phyloP scores from a whole-genome alignment of 1,284 basidiomycete species.

The Chiua sp. region DNA sequence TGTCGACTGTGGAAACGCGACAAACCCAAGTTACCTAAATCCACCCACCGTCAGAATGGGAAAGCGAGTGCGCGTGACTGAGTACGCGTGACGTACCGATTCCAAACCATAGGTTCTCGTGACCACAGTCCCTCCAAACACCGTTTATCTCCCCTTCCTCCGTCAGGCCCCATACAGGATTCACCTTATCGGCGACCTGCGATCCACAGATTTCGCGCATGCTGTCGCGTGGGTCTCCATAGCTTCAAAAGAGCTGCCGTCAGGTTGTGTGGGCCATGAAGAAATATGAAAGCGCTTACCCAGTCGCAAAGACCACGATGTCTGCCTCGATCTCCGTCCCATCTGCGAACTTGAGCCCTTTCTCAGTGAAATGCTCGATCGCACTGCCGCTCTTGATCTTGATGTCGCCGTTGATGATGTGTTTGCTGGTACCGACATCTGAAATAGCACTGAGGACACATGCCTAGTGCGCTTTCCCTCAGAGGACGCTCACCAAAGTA shows the following conservation, averaged over 20 bases:
- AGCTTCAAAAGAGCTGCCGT: conserved; percentile 21
- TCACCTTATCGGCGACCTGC: conserved; percentile 43
- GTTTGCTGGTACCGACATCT: conserved; percentile 45
- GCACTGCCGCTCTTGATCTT: conserved; percentile 47
- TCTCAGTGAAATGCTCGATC: conserved; percentile 42
- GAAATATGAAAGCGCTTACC: conserved; percentile 27
- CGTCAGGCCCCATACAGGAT: conserved; percentile 49
- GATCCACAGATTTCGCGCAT: conserved; percentile 44
- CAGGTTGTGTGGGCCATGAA: too few relatives aligned
- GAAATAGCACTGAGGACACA: neutral
- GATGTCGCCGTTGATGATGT: conserved; percentile 50
- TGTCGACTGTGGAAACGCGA: conserved; percentile 42
- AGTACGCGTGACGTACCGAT: conserved; percentile 27
- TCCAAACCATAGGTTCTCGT: conserved; percentile 42
- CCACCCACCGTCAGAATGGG: neutral
- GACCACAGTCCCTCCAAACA: conserved; percentile 40
- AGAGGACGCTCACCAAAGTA: conserved; percentile 40
- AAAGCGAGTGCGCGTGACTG: neutral
- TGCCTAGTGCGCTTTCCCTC: neutral
- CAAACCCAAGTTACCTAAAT: conserved; percentile 39
- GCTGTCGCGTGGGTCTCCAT: conserved; percentile 33
- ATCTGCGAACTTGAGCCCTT: conserved; percentile 46
- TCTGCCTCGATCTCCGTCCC: conserved; percentile 51
- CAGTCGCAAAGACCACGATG: conserved; percentile 52
- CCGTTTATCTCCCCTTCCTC: conserved; percentile 50